Evolutionary conservation across 257 asterid genomes (phyloP).

Genomic region (Gentiana macrophylla): DNA sequence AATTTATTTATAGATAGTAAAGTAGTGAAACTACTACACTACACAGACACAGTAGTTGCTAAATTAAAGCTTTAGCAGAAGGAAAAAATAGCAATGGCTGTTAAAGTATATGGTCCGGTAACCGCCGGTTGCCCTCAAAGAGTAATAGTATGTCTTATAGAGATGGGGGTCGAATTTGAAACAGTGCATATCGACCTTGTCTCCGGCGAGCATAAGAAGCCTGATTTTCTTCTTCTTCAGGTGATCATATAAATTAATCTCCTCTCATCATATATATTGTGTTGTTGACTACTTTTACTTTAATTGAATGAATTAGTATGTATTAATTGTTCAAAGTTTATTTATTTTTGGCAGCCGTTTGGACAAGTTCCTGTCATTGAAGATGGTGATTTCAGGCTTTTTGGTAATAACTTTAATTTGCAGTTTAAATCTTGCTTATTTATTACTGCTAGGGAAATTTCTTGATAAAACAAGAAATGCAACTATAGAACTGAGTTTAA

Average conservation of each 20-base stretch:
- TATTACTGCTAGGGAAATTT: too few relatives aligned
- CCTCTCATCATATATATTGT: not conserved
- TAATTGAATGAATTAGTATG: too few relatives aligned
- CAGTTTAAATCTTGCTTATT: too few relatives aligned
- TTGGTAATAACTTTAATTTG: conserved; percentile 33
- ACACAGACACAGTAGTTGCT: not conserved
- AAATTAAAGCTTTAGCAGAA: too few relatives aligned
- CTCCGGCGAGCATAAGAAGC: conserved; percentile 42
- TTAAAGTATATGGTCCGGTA: conserved; percentile 58
- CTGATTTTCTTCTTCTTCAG: conserved; percentile 41
- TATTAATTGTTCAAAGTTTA: too few relatives aligned
- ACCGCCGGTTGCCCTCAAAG: conserved; percentile 65
- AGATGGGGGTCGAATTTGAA: conserved; percentile 49
- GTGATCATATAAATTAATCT: conserved; percentile 10
- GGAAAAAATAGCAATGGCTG: conserved; percentile 30
- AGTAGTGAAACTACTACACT: not conserved
- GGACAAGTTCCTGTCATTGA: conserved; percentile 82
- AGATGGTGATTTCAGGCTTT: conserved; percentile 74
- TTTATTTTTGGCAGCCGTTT: conserved; percentile 58
- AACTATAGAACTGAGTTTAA: too few relatives aligned
- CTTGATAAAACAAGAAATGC: too few relatives aligned
- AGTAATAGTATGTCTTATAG: conserved; percentile 52
- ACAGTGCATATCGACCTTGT: conserved; percentile 42
- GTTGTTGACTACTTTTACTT: not conserved
- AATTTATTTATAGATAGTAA: too few relatives aligned